Evolutionary conservation across 129 eudicot genomes (phyloP).

Genomic region (Lactuca sativa): DNA sequence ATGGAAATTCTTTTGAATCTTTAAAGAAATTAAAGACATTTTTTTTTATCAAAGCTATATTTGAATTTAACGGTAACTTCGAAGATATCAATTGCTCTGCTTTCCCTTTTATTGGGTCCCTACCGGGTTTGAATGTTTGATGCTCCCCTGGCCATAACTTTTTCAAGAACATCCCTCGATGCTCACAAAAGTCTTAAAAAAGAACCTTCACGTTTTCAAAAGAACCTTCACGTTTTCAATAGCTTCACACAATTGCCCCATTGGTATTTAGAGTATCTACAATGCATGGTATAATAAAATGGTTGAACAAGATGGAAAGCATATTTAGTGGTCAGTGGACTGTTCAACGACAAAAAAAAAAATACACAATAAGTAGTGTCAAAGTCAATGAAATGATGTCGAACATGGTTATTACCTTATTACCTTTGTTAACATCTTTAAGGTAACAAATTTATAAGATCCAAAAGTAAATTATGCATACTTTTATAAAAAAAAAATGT

Average conservation of each 20-base stretch:
- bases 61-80: conserved; percentile 33
- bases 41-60: conserved; percentile 1
- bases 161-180: not conserved
- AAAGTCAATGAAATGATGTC: too few species aligned
- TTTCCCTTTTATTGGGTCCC: conserved; percentile 22
- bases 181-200: conserved; percentile 1
- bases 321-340: too few species aligned
- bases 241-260: not conserved
- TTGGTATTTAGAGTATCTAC: not conserved
- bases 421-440: too few species aligned
- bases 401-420: too few species aligned
- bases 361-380: too few species aligned
- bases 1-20: not conserved
- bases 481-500: too few species aligned
- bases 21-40: not conserved
- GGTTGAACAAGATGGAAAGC: too few species aligned
- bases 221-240: conserved; percentile 8
- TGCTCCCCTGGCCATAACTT: not conserved
- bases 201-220: conserved; percentile 10
- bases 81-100: conserved; percentile 15
- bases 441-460: too few species aligned
- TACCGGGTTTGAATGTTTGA: not conserved
- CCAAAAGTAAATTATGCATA: too few species aligned
- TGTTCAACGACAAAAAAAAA: too few species aligned
- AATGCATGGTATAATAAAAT: too few species aligned